Conservation (phyloP, 2,329 filamentous ascomycete genomes). For the Didymella arachidicola region DNA sequence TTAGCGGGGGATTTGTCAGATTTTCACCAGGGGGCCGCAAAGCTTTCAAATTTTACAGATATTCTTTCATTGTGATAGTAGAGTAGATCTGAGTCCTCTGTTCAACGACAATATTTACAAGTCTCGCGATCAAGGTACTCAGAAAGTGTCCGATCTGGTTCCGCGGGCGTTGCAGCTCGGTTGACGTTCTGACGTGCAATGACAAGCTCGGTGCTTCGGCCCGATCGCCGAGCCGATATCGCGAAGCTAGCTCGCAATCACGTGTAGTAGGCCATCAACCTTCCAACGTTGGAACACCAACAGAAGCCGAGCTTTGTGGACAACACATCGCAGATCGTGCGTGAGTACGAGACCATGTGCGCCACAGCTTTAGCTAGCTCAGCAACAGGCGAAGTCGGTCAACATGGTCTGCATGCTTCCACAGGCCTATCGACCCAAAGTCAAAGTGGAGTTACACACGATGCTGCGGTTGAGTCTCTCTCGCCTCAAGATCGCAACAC, state of each 20-base stretch:
- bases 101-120: background rate
- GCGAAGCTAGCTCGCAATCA: background rate
- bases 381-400: too few species aligned
- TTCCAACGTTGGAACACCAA: background rate
- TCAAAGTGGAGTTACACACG: too few species aligned
- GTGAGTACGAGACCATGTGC: too few species aligned
- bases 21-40: slow-evolving; percentile 12
- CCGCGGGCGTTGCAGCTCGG: background rate
- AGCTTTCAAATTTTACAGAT: background rate
- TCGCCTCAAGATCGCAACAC: too few species aligned
- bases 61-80: background rate
- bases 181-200: slow-evolving; percentile 1
- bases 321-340: too few species aligned
- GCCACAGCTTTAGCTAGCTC: too few species aligned
- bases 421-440: too few species aligned
- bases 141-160: background rate
- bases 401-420: too few species aligned
- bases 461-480: too few species aligned
- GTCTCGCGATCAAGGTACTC: background rate
- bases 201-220: background rate
- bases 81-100: background rate
- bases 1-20: slow-evolving; percentile 15
- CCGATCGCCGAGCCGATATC: background rate
- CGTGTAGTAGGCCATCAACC: background rate
- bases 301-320: too few species aligned